Conservation (phyloP, 2,329 filamentous ascomycete species). For the Alternaria triticimaculans region DNA sequence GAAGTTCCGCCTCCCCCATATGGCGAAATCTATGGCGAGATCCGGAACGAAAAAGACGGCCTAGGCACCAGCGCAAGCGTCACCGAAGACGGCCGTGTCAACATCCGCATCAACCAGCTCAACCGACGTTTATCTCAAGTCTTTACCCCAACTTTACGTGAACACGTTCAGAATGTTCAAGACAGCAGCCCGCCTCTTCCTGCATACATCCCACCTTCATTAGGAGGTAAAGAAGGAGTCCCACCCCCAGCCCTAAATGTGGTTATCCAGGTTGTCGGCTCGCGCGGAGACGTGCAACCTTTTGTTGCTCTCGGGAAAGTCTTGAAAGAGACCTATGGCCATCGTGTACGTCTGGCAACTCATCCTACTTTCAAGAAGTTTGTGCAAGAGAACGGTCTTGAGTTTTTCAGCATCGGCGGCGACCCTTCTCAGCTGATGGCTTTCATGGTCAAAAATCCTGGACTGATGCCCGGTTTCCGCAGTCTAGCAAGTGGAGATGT, state of each 20-base stretch:
- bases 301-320: conserved; percentile 64
- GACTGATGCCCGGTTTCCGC: conserved; percentile 41
- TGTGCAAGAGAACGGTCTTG: conserved; percentile 23
- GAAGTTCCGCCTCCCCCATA: conserved; percentile 39
- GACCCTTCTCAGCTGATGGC: conserved; percentile 54
- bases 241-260: conserved; percentile 53
- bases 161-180: conserved; percentile 20
- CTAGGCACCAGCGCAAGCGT: conserved; percentile 55
- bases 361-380: conserved; percentile 26
- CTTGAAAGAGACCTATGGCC: conserved; percentile 45
- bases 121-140: conserved; percentile 28
- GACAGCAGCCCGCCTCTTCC: conserved; percentile 10
- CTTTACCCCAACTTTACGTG: conserved; percentile 23
- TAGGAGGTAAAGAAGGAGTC: conserved; percentile 9
- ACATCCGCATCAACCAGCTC: conserved; percentile 35
- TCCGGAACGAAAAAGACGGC: conserved; percentile 38
- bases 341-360: conserved; percentile 39
- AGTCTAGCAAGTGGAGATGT: conserved; percentile 36
- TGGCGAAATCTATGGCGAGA: conserved; percentile 42
- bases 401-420: conserved; percentile 48
- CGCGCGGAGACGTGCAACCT: conserved; percentile 64
- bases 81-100: conserved; percentile 39
- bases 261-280: conserved; percentile 63
- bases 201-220: background rate
- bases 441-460: conserved; percentile 58